phyloP scores from a whole-genome alignment of 2,329 filamentous ascomycete species.

The Exophiala alcalophila region DNA sequence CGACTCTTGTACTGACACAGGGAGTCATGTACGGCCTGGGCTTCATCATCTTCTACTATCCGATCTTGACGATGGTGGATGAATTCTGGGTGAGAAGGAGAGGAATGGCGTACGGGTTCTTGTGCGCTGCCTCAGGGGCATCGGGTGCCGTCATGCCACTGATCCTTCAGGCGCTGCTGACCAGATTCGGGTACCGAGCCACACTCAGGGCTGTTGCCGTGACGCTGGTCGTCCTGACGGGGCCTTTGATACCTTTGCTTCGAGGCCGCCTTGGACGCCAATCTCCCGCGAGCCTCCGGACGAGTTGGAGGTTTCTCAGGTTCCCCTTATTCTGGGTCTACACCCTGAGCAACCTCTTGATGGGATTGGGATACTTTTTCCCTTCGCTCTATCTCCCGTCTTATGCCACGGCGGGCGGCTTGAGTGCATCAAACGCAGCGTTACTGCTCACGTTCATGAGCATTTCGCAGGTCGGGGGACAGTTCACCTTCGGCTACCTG shows the following conservation, averaged over 20 bases:
- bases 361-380: conserved; percentile 40
- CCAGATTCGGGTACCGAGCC: conserved; percentile 41
- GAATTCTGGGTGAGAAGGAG: conserved; percentile 41
- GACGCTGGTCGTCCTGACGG: conserved; percentile 38
- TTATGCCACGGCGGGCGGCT: conserved; percentile 32
- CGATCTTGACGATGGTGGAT: conserved; percentile 42
- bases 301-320: conserved; percentile 37
- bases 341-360: conserved; percentile 43
- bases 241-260: conserved; percentile 41
- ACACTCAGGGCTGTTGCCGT: conserved; percentile 46
- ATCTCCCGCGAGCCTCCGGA: conserved; percentile 33
- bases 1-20: conserved; percentile 41
- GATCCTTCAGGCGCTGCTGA: conserved; percentile 43
- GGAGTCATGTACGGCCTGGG: conserved; percentile 42
- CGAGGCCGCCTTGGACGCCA: conserved; percentile 39
- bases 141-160: conserved; percentile 48
- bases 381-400: conserved; percentile 41
- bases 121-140: conserved; percentile 39
- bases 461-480: conserved; percentile 23
- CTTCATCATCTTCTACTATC: conserved; percentile 40
- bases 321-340: conserved; percentile 45
- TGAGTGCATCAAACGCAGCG: conserved; percentile 18
- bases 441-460: conserved; percentile 27
- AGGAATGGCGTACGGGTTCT: conserved; percentile 34
- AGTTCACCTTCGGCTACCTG: conserved; percentile 33